Evolutionary conservation across 352 stramenopile species (phyloP).

Genomic region (Elongisporangium undulatum): DNA sequence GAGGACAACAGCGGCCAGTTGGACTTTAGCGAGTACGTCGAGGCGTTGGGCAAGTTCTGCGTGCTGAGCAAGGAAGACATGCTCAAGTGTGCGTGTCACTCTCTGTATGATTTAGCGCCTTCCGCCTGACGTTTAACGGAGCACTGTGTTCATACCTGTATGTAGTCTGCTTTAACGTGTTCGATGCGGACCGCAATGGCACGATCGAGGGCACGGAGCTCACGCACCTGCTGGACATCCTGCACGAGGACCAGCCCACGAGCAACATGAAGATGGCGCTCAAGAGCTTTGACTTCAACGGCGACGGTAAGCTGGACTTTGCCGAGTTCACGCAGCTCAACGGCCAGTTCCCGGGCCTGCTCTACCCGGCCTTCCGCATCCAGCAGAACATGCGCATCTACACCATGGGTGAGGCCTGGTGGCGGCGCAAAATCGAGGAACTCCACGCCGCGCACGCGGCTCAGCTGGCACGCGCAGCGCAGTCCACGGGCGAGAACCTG

Average conservation of each 20-base stretch:
- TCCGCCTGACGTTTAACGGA: background rate
- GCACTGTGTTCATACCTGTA: background rate
- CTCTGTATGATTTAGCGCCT: background rate
- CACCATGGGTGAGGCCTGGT: conserved; percentile 63
- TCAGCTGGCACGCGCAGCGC: conserved; percentile 26
- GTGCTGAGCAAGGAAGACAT: conserved; percentile 70
- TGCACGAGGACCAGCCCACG: conserved; percentile 54
- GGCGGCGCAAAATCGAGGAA: conserved; percentile 53
- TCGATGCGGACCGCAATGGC: conserved; percentile 65
- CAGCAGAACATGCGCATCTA: conserved; percentile 71
- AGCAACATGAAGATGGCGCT: conserved; percentile 71
- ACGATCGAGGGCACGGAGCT: conserved; percentile 68
- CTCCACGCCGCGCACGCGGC: conserved; percentile 38
- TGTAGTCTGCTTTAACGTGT: conserved; percentile 76
- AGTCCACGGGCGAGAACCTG: conserved; percentile 22
- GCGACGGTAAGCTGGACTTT: conserved; percentile 72
- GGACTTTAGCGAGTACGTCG: conserved; percentile 75
- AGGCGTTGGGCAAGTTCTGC: conserved; percentile 73
- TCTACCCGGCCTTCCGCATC: conserved; percentile 70
- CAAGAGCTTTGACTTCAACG: conserved; percentile 63
- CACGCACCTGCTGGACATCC: conserved; percentile 57
- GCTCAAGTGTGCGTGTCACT: conserved; percentile 45
- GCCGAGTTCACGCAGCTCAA: conserved; percentile 62
- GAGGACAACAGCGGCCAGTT: conserved; percentile 68
- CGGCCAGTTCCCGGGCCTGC: conserved; percentile 50